Base-by-base conservation (phyloP, 2,329 filamentous ascomycete genomes). In the Pseudopithomyces chartarum region DNA sequence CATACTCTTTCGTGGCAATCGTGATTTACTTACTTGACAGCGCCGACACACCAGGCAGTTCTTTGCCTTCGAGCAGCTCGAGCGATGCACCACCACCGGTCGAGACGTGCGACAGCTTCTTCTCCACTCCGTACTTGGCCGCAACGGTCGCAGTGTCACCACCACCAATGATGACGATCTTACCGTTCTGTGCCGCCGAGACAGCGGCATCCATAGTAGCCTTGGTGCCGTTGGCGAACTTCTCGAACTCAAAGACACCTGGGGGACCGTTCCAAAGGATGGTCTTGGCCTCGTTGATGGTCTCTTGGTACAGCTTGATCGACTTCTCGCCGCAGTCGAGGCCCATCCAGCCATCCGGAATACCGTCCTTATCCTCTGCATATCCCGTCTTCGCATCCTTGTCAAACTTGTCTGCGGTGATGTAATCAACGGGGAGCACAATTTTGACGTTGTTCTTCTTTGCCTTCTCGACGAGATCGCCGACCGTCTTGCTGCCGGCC, bases 251-350 rank as follows among this genome's bases (percentile, higher is more conserved):
- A 72, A 99, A 99, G 68, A 99, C 95, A 78, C 95, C 95, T 15
- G 94, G 88, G 54, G 95, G 95, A 55, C 95, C 95, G 84, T 99
- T 99, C 95, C 95, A 99, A 63, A 99, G 90, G 78, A 99, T 97
- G 55, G 95, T 99, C 85, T 97, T 88, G 64, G 94, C 87, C 72
- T 94, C 88, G 65, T 84, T 84, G 68, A 99, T 98, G 66, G 93
- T 88, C 75, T 89, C 82, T 84, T 94, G 87, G 88, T 90, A 98
- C 55, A 96, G 85, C 82, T 92, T 86, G 72, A 96, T 84, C 66
- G 89, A 93, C 88, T 97, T 88, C 64, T 89, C 85, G 57, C 95
- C 95, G 75, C 92, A 95, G 82, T 99, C 95, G 47, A 99, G 89
- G 75, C 95, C 95, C 91, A 97, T 93, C 92, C 90, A 98, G 77